Evolutionary conservation across 805 yeast species (phyloP), one percentile per base, ranked within the genome.

Genomic region (Scheffersomyces coipomensis): DNA sequence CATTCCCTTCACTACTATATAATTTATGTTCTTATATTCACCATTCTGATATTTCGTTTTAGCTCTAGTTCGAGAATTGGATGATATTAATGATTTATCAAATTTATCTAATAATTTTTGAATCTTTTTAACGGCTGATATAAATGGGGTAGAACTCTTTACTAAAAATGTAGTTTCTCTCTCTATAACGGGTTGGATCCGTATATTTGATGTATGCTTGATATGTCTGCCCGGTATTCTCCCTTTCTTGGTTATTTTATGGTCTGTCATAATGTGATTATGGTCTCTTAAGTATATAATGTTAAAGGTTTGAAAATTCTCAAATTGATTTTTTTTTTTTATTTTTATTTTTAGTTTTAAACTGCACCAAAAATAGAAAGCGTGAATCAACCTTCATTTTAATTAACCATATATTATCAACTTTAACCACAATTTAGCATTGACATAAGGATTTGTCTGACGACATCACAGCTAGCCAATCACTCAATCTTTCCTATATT

Each of bases 111-210:
- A 56, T 37, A 71, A 64, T 52, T 78, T 79, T 29, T 70, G 70
- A 2, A 83, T 73, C 37, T 85, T 71, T 52, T 88, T 88, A 30
- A 88, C 52, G 0, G 85, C 88, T 9, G 91, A 77, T 10, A 87
- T 71, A 50, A 71, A 85, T 2, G 96, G 93, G 3, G 95, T 84
- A 1, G 61, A 57, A 1, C 83, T 60, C 47, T 85, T 84, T 26
- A 88, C 68, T 42, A 77, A 75, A 9, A 85, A 61, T 2, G 75
- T 69, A 0, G 79, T 68, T 17, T 73, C 71, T 30, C 68, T 43
- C 43, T 76, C 73, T 18, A 71, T 63, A 48, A 67, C 62, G 44
- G 48, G 51, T 36, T 70, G 56, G 54, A 75, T 63, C 17, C 52
- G 48, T 11, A 66, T 59, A 12, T 78, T 75, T 3, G 85, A 75